phyloP scores from a whole-genome alignment of 2,329 filamentous ascomycete genomes.

The Biscogniauxia mediterranea region DNA sequence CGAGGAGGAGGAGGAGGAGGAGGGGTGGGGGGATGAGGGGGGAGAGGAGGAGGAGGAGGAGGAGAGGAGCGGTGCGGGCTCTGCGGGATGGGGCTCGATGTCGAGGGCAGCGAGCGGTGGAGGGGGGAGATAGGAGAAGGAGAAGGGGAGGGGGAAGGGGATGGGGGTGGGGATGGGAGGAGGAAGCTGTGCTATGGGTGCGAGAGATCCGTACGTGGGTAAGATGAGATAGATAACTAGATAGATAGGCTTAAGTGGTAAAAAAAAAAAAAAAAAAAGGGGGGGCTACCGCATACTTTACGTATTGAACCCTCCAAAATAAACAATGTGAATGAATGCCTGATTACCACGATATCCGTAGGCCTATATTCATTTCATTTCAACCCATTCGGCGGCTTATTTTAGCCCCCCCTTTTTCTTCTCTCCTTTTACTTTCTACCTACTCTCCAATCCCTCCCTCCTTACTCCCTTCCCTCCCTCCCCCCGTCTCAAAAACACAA shows the following conservation, averaged over 20 bases:
- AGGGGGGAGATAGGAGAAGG: conserved; percentile 58
- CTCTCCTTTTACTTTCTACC: no score
- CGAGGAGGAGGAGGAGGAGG: conserved; percentile 27
- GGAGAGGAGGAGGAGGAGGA: conserved; percentile 29
- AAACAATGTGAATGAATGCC: no score
- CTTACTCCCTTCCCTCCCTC: no score
- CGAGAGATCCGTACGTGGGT: conserved; percentile 60
- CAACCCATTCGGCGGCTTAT: no score
- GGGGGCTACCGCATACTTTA: no score
- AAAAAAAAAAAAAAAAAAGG: no score
- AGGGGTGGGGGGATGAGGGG: conserved; percentile 21
- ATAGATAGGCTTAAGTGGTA: background rate
- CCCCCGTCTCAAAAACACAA: no score
- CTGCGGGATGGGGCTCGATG: conserved; percentile 67
- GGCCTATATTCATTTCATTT: no score
- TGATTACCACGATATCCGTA: no score
- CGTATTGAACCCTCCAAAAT: no score
- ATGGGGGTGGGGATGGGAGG: conserved; percentile 10
- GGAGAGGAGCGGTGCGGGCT: conserved; percentile 55
- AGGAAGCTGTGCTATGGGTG: conserved; percentile 69
- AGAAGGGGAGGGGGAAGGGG: conserved; percentile 6
- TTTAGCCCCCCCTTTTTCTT: background rate
- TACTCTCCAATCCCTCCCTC: no score
- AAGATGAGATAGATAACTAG: conserved; percentile 17
- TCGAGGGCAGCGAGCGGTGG: conserved; percentile 61